Conservation (phyloP, 2,329 filamentous ascomycete genomes). For the Thyridium curvatum region DNA sequence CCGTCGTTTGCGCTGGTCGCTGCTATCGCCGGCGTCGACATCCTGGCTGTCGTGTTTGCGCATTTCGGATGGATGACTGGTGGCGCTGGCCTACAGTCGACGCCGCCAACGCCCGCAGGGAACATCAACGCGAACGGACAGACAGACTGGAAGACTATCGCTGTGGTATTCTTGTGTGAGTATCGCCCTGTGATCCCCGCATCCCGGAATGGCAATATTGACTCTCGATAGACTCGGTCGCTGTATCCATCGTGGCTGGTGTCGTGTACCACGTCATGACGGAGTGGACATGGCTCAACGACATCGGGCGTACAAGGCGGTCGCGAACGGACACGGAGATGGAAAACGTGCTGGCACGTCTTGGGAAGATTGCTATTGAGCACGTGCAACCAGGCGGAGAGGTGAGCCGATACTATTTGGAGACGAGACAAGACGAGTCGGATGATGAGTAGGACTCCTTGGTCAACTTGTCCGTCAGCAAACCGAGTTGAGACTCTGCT, state of each 20-base stretch:
- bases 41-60: slow-evolving; percentile 66
- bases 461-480: too few relatives aligned
- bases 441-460: slow-evolving; percentile 8
- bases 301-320: slow-evolving; percentile 58
- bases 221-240: slow-evolving; percentile 39
- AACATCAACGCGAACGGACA: slow-evolving; percentile 29
- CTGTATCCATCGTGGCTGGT: slow-evolving; percentile 58
- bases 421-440: slow-evolving; percentile 9
- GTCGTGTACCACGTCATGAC: slow-evolving; percentile 60
- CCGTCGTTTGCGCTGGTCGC: slow-evolving; percentile 68
- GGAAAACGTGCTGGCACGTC: slow-evolving; percentile 59
- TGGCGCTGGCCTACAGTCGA: slow-evolving; percentile 26
- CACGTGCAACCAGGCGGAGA: slow-evolving; percentile 46
- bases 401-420: slow-evolving; percentile 28
- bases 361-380: slow-evolving; percentile 53
- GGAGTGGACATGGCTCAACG: slow-evolving; percentile 50
- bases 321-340: slow-evolving; percentile 55
- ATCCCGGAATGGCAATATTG: not conserved
- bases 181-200: not conserved
- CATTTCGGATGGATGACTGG: slow-evolving; percentile 69
- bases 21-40: slow-evolving; percentile 67
- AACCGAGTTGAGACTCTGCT: not conserved
- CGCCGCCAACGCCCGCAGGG: slow-evolving; percentile 23
- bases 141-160: slow-evolving; percentile 52
- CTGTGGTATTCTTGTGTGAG: slow-evolving; percentile 54